phyloP scores from a whole-genome alignment of 805 yeast species.

The Kodamaea nitidulidarum region DNA sequence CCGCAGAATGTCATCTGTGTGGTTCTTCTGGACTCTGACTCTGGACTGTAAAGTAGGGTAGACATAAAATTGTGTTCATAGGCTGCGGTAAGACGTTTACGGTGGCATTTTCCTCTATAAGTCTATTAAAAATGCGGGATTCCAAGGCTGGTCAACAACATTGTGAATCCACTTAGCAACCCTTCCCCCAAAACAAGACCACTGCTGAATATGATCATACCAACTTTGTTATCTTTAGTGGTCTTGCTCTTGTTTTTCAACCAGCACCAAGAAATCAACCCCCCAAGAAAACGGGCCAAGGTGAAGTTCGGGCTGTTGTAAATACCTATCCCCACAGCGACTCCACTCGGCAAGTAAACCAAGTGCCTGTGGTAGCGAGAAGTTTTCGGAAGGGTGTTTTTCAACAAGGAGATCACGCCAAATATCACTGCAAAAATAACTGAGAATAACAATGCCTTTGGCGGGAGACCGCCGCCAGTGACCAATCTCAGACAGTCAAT shows the following conservation, averaged over 20 bases:
- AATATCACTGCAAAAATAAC: slow-evolving; percentile 62
- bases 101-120: slow-evolving; percentile 1
- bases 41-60: slow-evolving; percentile 2
- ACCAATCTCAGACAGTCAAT: slow-evolving; percentile 92
- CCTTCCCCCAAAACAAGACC: slow-evolving; percentile 96
- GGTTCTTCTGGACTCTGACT: slow-evolving; percentile 5
- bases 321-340: slow-evolving; percentile 95
- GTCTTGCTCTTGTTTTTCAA: slow-evolving; percentile 30
- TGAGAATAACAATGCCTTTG: slow-evolving; percentile 60
- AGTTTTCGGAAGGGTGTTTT: slow-evolving; percentile 49
- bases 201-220: slow-evolving; percentile 81
- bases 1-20: not conserved
- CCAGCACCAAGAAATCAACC: slow-evolving; percentile 63
- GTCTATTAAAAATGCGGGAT: slow-evolving; percentile 15
- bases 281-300: slow-evolving; percentile 88
- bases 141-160: slow-evolving; percentile 68
- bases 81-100: too few relatives aligned
- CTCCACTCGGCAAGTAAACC: slow-evolving; percentile 81
- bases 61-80: too few relatives aligned
- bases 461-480: slow-evolving; percentile 87
- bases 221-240: slow-evolving; percentile 46
- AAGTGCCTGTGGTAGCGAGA: slow-evolving; percentile 38
- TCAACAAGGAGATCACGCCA: slow-evolving; percentile 62
- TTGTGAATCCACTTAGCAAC: slow-evolving; percentile 72
- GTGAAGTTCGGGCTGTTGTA: slow-evolving; percentile 93